phyloP scores from a whole-genome alignment of 2,329 filamentous ascomycete genomes.

The Mollisiaceae sp. region DNA sequence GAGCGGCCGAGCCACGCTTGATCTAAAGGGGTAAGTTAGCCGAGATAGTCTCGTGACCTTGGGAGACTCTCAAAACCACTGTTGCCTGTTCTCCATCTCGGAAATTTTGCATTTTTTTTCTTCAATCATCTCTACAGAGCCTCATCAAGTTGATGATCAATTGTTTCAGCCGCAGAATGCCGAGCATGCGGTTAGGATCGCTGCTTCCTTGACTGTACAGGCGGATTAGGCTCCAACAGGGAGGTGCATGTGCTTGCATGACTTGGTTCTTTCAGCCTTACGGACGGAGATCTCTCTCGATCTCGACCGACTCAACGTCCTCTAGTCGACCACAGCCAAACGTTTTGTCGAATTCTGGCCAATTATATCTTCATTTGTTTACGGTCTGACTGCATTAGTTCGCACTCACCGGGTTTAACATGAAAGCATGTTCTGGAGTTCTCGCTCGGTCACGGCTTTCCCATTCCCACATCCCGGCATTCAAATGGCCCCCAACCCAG shows the following conservation, averaged over 20 bases:
- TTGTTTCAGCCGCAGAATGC: slow-evolving; percentile 22
- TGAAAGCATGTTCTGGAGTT: not conserved
- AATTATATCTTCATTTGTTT: not conserved
- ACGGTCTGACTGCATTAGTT: not conserved
- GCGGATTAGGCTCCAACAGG: slow-evolving; percentile 25
- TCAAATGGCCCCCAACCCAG: slow-evolving; percentile 4
- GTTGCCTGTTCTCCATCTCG: not conserved
- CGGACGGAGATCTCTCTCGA: slow-evolving; percentile 6
- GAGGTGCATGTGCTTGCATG: slow-evolving; percentile 8
- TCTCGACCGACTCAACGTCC: slow-evolving; percentile 4
- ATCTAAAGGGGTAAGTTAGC: not conserved
- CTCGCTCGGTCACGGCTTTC: not conserved
- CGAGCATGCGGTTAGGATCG: not conserved
- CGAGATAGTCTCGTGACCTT: not conserved
- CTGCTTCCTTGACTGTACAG: slow-evolving; percentile 10
- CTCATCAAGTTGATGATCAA: slow-evolving; percentile 17
- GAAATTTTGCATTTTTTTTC: not conserved
- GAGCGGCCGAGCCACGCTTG: not conserved
- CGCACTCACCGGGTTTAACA: not conserved
- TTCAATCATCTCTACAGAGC: slow-evolving; percentile 14
- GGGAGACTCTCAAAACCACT: not conserved
- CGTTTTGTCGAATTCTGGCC: slow-evolving; percentile 8
- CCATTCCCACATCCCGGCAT: not conserved
- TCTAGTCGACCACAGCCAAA: not conserved
- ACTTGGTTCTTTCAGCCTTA: slow-evolving; percentile 24